A percentile compares a stretch with the other conserved stretches of the same genome.
These are phyloP conservation scores for Klebsormidium nitens DNA, from an alignment of 139 green algal genomes.

Conservation along the genomic window DNA sequence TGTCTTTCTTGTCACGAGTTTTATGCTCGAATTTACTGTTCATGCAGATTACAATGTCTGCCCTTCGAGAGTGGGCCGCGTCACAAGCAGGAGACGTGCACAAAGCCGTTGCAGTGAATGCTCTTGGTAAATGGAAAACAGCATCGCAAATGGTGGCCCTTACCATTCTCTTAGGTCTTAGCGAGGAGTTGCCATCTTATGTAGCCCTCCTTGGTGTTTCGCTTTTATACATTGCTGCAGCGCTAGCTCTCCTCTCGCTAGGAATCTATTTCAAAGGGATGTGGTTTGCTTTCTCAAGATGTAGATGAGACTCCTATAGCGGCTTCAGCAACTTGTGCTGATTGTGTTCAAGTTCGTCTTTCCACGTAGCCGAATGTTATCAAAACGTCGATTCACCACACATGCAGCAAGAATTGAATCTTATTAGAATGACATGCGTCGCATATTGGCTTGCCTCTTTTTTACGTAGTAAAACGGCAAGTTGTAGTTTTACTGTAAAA, in stretches of 20 bases:
- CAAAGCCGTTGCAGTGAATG: conserved; percentile 73
- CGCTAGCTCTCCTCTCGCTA: conserved; percentile 13
- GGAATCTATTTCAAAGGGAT: conserved; percentile 2
- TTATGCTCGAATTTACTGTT: too few relatives aligned
- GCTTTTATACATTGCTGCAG: conserved; percentile 17
- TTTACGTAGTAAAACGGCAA: background rate
- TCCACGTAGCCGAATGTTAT: too few relatives aligned
- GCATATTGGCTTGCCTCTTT: too few relatives aligned
- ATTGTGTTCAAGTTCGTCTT: too few relatives aligned
- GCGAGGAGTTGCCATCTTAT: conserved; percentile 1
- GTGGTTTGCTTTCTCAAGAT: too few relatives aligned
- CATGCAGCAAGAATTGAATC: too few relatives aligned
- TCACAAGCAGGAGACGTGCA: conserved; percentile 59
- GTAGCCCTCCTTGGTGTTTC: conserved; percentile 1
- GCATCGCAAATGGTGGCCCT: conserved; percentile 40
- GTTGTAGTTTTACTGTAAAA: background rate
- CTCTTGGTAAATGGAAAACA: conserved; percentile 88
- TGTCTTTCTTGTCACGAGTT: too few relatives aligned
- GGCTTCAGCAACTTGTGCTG: too few relatives aligned
- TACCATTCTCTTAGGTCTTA: conserved; percentile 18
- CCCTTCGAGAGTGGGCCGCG: conserved; percentile 89
- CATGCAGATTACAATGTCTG: conserved; percentile 86
- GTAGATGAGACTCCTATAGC: too few relatives aligned
- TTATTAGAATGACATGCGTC: too few relatives aligned
- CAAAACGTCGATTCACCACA: too few relatives aligned